phyloP scores from a whole-genome alignment of 495 filamentous ascomycete genomes.

The Poronia punctata region DNA sequence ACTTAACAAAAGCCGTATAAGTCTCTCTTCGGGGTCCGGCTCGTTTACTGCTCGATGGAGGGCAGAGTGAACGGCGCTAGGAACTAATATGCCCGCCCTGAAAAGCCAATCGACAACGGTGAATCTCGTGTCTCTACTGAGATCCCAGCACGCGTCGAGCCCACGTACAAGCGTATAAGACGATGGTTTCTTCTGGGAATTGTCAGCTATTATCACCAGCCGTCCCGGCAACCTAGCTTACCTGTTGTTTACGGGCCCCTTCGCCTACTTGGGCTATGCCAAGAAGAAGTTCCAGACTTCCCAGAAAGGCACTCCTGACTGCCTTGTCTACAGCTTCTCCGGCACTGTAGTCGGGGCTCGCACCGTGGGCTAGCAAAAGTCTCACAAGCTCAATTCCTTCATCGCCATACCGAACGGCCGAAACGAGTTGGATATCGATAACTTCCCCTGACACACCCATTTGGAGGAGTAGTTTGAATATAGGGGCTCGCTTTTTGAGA shows the following conservation, averaged over 20 bases:
- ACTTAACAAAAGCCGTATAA: slow-evolving; percentile 33
- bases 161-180: slow-evolving; percentile 32
- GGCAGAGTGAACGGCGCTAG: slow-evolving; percentile 32
- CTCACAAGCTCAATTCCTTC: slow-evolving; percentile 33
- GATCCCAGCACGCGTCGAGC: slow-evolving; percentile 37
- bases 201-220: background rate
- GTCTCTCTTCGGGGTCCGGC: slow-evolving; percentile 34
- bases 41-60: slow-evolving; percentile 38
- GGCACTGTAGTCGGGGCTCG: slow-evolving; percentile 34
- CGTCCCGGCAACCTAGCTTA: background rate
- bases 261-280: slow-evolving; percentile 27
- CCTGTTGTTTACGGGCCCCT: slow-evolving; percentile 4
- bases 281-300: slow-evolving; percentile 37
- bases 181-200: slow-evolving; percentile 28
- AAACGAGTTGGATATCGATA: slow-evolving; percentile 38
- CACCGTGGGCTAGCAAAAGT: slow-evolving; percentile 37
- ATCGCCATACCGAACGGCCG: slow-evolving; percentile 37
- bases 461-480: slow-evolving; percentile 36
- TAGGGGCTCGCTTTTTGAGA: slow-evolving; percentile 29
- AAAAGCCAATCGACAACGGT: slow-evolving; percentile 39
- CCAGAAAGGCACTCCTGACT: slow-evolving; percentile 34
- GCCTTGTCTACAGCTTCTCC: slow-evolving; percentile 45
- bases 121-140: slow-evolving; percentile 33
- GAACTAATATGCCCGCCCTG: slow-evolving; percentile 31
- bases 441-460: slow-evolving; percentile 34